Evolutionary conservation across 805 yeast species (phyloP), one percentile per base, ranked within the genome.

Genomic region (Wickerhamiella azyma): DNA sequence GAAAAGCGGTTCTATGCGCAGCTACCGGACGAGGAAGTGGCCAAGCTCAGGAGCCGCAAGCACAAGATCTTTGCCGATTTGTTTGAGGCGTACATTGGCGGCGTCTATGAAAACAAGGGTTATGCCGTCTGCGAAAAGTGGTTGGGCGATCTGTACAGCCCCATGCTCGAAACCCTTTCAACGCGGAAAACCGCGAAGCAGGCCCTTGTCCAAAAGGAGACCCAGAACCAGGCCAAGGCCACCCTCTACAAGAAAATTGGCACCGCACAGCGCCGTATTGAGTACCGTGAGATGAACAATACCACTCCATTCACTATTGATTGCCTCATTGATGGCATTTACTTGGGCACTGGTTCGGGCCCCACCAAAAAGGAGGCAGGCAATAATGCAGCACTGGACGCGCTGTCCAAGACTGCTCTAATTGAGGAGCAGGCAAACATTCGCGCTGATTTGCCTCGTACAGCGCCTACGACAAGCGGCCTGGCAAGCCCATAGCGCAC

Each of bases 31-130:
- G 24, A 21, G 6, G 24, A 21, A 21, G 24, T 21, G 10, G 29
- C 14, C 14, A 17, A 35, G 24, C 21, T 35, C 33, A 29, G 14
- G 24, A 18, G 16, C 24, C 10, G 11, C 21, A 35, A 35, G 24
- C 33, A 11, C 52, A 92, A 92, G 58, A 66, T 82, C 4, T 73
- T 72, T 56, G 95, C 97, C 0, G 98, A 89, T 67, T 77, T 82
- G 0, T 84, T 89, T 59, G 98, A 92, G 64, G 96, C 97, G 0
- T 89, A 89, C 54, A 71, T 92, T 40, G 98, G 95, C 5, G 98
- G 94, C 0, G 62, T 89, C 29, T 72, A 53, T 7, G 39, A 53
- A 5, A 52, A 55, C 36, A 35, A 48, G 11, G 66, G 65, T 7
- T 52, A 54, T 4, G 43, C 44, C 1, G 53, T 49, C 2, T 61